These are phyloP conservation scores for Ogataea saltuana DNA, from an alignment of 805 yeast species.

Conservation along the genomic window DNA sequence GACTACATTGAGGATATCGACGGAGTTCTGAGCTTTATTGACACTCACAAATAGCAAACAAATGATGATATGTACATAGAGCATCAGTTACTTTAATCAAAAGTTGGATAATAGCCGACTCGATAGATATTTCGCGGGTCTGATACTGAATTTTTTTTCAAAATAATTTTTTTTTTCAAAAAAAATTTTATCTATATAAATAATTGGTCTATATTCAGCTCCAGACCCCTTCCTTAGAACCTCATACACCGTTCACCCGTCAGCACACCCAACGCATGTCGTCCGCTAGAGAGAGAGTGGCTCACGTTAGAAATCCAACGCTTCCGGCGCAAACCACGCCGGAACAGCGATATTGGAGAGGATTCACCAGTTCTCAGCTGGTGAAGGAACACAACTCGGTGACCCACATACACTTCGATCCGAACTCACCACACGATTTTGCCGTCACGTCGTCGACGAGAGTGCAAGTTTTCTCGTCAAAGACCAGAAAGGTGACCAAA, in stretches of 20 bases:
- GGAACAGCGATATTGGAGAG: slow-evolving; percentile 93
- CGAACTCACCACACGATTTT: slow-evolving; percentile 82
- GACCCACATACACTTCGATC: slow-evolving; percentile 84
- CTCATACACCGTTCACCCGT: too few species aligned
- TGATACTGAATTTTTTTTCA: too few species aligned
- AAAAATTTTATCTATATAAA: too few species aligned
- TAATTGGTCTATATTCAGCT: too few species aligned
- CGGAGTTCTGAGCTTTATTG: slow-evolving; percentile 9
- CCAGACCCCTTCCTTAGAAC: too few species aligned
- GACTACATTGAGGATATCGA: slow-evolving; percentile 23
- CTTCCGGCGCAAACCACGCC: slow-evolving; percentile 85
- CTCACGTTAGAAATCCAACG: slow-evolving; percentile 67
- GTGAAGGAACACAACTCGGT: slow-evolving; percentile 94
- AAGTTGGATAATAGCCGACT: too few species aligned
- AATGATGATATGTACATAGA: neutral
- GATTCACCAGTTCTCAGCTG: slow-evolving; percentile 78
- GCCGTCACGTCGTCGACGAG: slow-evolving; percentile 91
- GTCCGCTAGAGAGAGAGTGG: slow-evolving; percentile 62
- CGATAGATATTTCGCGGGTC: too few species aligned
- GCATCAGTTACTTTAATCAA: too few species aligned
- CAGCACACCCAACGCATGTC: too few species aligned
- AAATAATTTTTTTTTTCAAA: too few species aligned
- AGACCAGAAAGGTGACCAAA: slow-evolving; percentile 86
- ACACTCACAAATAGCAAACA: neutral
- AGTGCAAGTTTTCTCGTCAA: slow-evolving; percentile 90